These are phyloP conservation scores for Stachybotrys elegans DNA, from an alignment of 2,329 filamentous ascomycete genomes.

Conservation along the genomic window DNA sequence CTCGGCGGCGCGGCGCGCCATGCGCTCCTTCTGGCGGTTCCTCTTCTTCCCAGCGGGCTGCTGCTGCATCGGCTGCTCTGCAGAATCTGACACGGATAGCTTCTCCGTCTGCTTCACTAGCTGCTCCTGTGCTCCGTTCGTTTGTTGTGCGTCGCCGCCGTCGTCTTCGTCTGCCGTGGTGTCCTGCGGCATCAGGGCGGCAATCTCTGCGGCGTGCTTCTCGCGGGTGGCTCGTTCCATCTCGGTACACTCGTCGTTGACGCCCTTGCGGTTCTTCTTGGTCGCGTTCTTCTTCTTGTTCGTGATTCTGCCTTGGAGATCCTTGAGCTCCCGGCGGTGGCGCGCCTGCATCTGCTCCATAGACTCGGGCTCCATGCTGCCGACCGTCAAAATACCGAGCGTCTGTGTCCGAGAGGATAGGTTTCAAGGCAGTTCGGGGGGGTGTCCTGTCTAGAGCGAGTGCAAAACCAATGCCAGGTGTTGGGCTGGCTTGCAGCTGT, in stretches of 20 bases:
- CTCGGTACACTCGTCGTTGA: constrained; percentile 71
- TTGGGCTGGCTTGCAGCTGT: no score
- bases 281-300: constrained; percentile 96
- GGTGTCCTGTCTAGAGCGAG: no score
- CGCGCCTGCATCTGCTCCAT: constrained; percentile 74
- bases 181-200: constrained; percentile 23
- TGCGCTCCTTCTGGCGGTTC: constrained; percentile 85
- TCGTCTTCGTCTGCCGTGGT: constrained; percentile 22
- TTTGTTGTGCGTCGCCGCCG: constrained; percentile 11
- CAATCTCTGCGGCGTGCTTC: constrained; percentile 58
- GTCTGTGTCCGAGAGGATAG: no score
- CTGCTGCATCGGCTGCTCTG: constrained; percentile 11
- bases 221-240: constrained; percentile 64
- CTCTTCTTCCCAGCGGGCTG: constrained; percentile 58
- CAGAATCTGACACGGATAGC: constrained; percentile 5
- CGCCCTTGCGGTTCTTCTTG: constrained; percentile 74
- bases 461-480: no score
- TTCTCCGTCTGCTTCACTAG: constrained; percentile 7
- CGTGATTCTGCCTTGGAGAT: constrained; percentile 79
- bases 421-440: no score
- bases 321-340: constrained; percentile 84
- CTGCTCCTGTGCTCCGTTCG: constrained; percentile 12
- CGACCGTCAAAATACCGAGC: no score
- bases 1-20: constrained; percentile 85
- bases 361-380: constrained; percentile 35